Evolutionary conservation across 768 basidiomycete genomes (phyloP).

Genomic region (Kwoniella newhampshirensis): DNA sequence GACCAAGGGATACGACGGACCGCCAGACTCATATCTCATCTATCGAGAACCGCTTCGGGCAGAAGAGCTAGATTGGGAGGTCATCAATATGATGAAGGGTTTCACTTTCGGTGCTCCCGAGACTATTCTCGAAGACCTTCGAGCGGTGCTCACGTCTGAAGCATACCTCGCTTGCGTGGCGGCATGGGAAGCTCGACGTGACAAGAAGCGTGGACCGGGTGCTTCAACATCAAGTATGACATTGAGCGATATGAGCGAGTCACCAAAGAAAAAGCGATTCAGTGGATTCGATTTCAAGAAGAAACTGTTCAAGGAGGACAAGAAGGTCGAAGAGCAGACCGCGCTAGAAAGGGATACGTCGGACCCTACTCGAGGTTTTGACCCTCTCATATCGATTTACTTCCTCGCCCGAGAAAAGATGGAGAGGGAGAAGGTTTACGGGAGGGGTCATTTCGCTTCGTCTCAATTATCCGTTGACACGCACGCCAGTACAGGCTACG

Average conservation of each 20-base stretch:
- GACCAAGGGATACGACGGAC: slow-evolving; percentile 75
- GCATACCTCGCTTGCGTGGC: slow-evolving; percentile 70
- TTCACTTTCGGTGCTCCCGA: slow-evolving; percentile 93
- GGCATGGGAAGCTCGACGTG: slow-evolving; percentile 66
- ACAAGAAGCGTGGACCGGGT: slow-evolving; percentile 31
- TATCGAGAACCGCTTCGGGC: slow-evolving; percentile 83
- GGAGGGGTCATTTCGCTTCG: slow-evolving; percentile 87
- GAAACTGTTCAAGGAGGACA: slow-evolving; percentile 66
- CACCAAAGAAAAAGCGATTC: slow-evolving; percentile 71
- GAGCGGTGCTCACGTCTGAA: slow-evolving; percentile 73
- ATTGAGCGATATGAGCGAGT: slow-evolving; percentile 46
- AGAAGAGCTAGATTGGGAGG: slow-evolving; percentile 81
- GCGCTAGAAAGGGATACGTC: slow-evolving; percentile 49
- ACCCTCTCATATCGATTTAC: slow-evolving; percentile 93
- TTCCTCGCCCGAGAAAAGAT: slow-evolving; percentile 93
- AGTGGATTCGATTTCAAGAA: slow-evolving; percentile 88
- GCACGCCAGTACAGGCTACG: slow-evolving; percentile 24
- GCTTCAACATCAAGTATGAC: slow-evolving; percentile 33
- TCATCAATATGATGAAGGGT: slow-evolving; percentile 87
- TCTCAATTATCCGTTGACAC: slow-evolving; percentile 66
- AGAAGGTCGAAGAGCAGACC: slow-evolving; percentile 40
- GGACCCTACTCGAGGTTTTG: slow-evolving; percentile 90
- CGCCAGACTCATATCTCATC: slow-evolving; percentile 81
- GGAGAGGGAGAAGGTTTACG: slow-evolving; percentile 90
- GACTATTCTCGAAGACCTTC: slow-evolving; percentile 74